Evolutionary conservation across 495 filamentous ascomycete species (phyloP).

Genomic region (Xylaria sp.): DNA sequence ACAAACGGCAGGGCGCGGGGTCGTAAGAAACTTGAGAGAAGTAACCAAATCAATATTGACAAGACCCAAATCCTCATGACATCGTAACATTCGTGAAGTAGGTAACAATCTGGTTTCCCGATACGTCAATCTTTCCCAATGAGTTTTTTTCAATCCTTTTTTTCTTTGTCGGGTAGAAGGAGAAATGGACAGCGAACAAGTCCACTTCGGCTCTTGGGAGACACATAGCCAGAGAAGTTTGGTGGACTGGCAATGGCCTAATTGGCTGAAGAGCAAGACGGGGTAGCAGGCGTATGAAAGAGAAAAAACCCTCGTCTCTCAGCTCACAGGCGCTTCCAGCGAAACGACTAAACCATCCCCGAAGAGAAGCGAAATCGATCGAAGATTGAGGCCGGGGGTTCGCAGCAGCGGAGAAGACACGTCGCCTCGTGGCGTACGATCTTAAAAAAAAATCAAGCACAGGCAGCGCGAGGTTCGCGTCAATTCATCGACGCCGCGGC

Average conservation of each 20-base stretch:
- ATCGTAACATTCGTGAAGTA: conserved; percentile 14
- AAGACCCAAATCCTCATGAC: conserved; percentile 10
- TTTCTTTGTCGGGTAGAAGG: conserved; percentile 8
- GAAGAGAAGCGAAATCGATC: conserved; percentile 22
- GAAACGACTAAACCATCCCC: conserved; percentile 26
- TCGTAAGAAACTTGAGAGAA: neutral
- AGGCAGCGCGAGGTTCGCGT: conserved; percentile 11
- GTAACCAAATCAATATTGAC: conserved; percentile 2
- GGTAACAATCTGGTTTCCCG: conserved; percentile 25
- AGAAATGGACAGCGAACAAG: neutral
- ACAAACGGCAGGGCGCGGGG: neutral
- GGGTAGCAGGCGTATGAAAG: neutral
- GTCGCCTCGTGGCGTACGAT: conserved; percentile 23
- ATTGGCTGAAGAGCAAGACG: neutral
- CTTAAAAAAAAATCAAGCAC: conserved; percentile 18
- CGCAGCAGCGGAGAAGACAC: conserved; percentile 27
- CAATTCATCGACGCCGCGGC: conserved; percentile 25
- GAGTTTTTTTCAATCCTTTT: conserved; percentile 1
- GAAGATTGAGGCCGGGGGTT: conserved; percentile 17
- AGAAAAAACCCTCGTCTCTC: conserved; percentile 21
- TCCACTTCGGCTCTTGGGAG: neutral
- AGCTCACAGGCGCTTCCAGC: conserved; percentile 21
- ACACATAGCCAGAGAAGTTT: neutral
- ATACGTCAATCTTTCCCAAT: conserved; percentile 18
- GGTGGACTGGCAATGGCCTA: neutral